Evolutionary conservation across 192 early-diverging fungal genomes (phyloP), one percentile per base, ranked within the genome.

Genomic region (Linnemannia exigua): DNA sequence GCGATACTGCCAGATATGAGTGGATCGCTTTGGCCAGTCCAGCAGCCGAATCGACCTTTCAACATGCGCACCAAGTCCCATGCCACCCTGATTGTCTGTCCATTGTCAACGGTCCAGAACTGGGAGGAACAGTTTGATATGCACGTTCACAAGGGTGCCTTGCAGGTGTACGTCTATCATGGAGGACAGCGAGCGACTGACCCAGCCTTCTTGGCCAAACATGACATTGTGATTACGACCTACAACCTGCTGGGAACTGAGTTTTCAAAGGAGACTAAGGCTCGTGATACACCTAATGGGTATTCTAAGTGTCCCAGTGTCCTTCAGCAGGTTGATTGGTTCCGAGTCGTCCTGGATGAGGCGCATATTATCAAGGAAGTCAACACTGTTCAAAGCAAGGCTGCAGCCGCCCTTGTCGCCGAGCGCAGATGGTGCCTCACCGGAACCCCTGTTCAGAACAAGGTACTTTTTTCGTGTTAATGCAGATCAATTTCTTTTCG

Each of bases 321-420:
- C 11, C 72, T 97, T 36, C 92, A 92, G 33, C 85, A 90, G 1
- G 89, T 98, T 1, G 90, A 96, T 58, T 99, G 95, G 94, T 93
- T 94, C 79, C 89, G 98, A 46, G 91, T 98, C 25, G 93, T 99
- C 14, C 87, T 99, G 46, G 98, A 99, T 82, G 98, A 99, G 87
- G 98, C 98, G 0, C 98, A 99, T 83, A 92, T 93, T 31, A 98
- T 99, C 73, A 98, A 98, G 72, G 94, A 96, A 79, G 88, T 92
- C 16, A 94, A 90, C 47, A 97, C 95, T n/a, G 84, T 90, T 22
- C 94, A 95, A 20, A 91, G 94, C 31, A 93, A 94, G 70, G 97
- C 95, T 5, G 92, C 93, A 0, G 89, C 90, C 67, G 91, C 92
- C 28, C 84, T 99, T 19, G 87, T 81, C 1, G 95, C 95, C 8